Base-by-base conservation (phyloP, 225 moss, liverwort and hornwort genomes). In the Physcomitrium patens region DNA sequence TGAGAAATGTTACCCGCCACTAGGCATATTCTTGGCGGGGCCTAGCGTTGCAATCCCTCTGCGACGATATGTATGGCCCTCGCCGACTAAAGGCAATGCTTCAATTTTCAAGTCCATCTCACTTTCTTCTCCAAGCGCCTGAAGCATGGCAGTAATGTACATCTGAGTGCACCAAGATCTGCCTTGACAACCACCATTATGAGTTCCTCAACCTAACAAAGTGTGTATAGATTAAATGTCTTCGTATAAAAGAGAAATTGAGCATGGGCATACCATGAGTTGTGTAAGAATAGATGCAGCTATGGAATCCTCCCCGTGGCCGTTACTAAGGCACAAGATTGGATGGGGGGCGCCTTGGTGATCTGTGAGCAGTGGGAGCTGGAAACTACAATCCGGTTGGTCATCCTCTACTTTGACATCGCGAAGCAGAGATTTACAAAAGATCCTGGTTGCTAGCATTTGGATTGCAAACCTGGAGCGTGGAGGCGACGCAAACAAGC, bases 301-400 rank as follows among this genome's bases (percentile, higher is more conserved):
- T 22, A 96, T 83, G 59, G 81, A 67, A 79, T 96, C 96, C 81
- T 96, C 96, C 47, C 96, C 96, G 8, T 94, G 96, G 51, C 96
- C 96, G 69, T 96, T 94, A 58, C 92, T 94, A 65, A 96, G 80
- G 75, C 92, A 96, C 74, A 96, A 61, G 42, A 96, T 68, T 54
- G 73, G 77, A n/a, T 63, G 71, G 0, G 59, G 7, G 57, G 65
- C 47, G 18, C 19, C 56, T 37, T 37, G 31, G 63, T 59, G 15
- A 17, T 12, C 8, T 0, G 52, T 0, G 44, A 59, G 60, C 5
- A 3, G 59, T 12, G 60, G 44, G 41, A 19, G 26, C 69, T 63
- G 61, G 26, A 10, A 18, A 53, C 51, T 37, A 27, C 71, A 12
- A 42, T 46, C 52, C 28, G 61, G 17, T 17, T 12, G 54, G 53